Evolutionary conservation across 2,329 filamentous ascomycete genomes (phyloP).

Genomic region (Aspergillus sp.): DNA sequence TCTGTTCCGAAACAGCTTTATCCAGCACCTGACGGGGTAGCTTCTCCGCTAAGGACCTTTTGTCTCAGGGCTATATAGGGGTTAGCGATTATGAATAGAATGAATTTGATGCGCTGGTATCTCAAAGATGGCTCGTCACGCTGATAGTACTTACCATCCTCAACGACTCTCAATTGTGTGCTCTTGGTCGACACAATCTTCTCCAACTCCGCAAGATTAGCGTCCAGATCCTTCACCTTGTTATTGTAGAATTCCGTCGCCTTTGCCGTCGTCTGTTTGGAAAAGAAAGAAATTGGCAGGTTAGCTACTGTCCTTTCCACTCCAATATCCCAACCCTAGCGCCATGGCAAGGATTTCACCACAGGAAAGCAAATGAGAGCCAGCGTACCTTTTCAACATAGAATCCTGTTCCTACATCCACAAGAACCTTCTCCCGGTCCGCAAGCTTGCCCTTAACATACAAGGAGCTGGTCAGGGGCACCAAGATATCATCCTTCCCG

Average conservation of each 20-base stretch:
- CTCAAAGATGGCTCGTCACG: neutral
- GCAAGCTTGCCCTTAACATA: conserved; percentile 84
- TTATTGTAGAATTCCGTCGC: conserved; percentile 63
- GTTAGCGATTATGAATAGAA: conserved; percentile 12
- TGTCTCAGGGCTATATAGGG: conserved; percentile 43
- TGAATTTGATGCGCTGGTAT: too few species aligned
- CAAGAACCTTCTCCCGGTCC: conserved; percentile 71
- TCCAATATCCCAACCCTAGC: neutral
- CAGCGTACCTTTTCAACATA: conserved; percentile 78
- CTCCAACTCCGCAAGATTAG: conserved; percentile 64
- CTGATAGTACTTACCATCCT: conserved; percentile 63
- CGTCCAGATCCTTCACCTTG: conserved; percentile 62
- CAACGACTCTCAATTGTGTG: conserved; percentile 76
- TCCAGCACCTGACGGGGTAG: conserved; percentile 24
- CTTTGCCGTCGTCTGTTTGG: conserved; percentile 49
- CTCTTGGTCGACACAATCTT: conserved; percentile 71
- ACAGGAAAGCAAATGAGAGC: neutral
- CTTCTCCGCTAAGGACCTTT: conserved; percentile 46
- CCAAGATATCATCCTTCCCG: conserved; percentile 58
- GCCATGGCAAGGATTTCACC: neutral
- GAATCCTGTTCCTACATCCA: conserved; percentile 92
- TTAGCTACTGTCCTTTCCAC: neutral
- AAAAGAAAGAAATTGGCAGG: neutral
- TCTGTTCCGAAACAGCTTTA: conserved; percentile 4
- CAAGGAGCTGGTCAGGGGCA: conserved; percentile 90